These are phyloP conservation scores for Hypholoma fasciculare DNA, from an alignment of 768 basidiomycete genomes.

Conservation along the genomic window DNA sequence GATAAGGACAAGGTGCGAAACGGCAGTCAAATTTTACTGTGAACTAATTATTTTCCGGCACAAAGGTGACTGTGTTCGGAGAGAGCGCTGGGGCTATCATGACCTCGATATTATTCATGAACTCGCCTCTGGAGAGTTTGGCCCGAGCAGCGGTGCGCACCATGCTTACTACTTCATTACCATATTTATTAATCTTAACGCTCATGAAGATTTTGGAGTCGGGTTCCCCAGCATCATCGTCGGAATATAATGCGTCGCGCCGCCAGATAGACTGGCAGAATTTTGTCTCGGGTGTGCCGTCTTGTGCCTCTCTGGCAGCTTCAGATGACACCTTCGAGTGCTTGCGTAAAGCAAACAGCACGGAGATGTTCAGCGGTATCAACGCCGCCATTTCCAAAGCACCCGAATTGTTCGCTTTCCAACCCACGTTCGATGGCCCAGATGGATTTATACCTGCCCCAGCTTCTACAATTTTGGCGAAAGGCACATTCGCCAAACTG, in stretches of 20 bases:
- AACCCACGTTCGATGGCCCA: constrained; percentile 42
- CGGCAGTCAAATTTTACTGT: neutral
- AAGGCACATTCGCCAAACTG: constrained; percentile 28
- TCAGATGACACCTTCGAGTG: constrained; percentile 36
- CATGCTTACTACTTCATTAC: neutral
- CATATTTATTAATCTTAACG: neutral
- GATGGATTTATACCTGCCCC: constrained; percentile 38
- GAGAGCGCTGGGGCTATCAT: constrained; percentile 55
- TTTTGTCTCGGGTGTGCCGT: constrained; percentile 36
- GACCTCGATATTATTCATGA: constrained; percentile 39
- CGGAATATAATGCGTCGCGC: constrained; percentile 28
- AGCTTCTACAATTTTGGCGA: constrained; percentile 31
- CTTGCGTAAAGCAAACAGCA: constrained; percentile 20
- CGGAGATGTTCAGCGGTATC: constrained; percentile 24
- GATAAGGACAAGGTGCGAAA: constrained; percentile 39
- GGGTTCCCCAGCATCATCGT: constrained; percentile 35
- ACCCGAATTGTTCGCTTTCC: constrained; percentile 25
- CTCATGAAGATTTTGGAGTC: constrained; percentile 39
- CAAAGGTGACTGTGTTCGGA: constrained; percentile 52
- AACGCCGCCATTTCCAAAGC: constrained; percentile 13
- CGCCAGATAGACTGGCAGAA: constrained; percentile 36
- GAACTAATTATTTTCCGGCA: neutral
- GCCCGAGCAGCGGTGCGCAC: constrained; percentile 31
- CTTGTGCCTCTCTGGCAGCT: constrained; percentile 26
- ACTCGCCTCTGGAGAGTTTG: constrained; percentile 29